A percentile compares a stretch with the other conserved stretches of the same genome.
phyloP scores from a whole-genome alignment of 2,329 filamentous ascomycete species.

The Sporothrix phasma region DNA sequence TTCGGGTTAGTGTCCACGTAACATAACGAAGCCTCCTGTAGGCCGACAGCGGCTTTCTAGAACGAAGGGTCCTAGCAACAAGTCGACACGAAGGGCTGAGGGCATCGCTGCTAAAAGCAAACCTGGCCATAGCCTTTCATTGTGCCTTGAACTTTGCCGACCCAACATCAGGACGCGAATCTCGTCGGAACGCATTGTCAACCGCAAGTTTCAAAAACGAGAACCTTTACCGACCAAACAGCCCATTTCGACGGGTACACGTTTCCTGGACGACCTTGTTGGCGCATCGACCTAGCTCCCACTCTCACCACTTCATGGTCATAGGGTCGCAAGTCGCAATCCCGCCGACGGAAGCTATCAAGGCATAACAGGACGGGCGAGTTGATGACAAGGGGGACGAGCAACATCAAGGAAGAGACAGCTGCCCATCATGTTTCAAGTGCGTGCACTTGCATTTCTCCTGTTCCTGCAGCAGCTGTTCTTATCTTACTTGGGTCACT shows the following conservation, averaged over 20 bases:
- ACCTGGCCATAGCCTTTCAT: conserved; percentile 9
- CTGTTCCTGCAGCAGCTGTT: neutral
- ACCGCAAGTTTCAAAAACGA: neutral
- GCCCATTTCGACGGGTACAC: neutral
- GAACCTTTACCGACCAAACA: neutral
- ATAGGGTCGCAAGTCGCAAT: neutral
- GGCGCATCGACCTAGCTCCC: neutral
- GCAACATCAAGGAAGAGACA: neutral
- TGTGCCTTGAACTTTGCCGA: neutral
- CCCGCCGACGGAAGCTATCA: neutral
- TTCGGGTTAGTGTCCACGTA: neutral
- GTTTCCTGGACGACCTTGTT: neutral
- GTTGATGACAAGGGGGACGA: neutral
- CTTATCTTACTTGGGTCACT: neutral
- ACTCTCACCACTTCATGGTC: neutral
- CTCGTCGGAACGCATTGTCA: neutral
- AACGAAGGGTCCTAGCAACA: conserved; percentile 7
- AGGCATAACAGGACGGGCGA: neutral
- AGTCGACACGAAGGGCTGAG: neutral
- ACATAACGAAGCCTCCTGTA: neutral
- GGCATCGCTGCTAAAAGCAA: conserved; percentile 9
- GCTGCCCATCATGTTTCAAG: conserved; percentile 22
- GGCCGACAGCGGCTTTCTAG: neutral
- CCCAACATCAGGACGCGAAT: neutral
- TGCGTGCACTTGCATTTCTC: conserved; percentile 11